These are phyloP conservation scores for Desmodesmus armatus DNA, from an alignment of 139 green algal genomes.

Conservation along the genomic window DNA sequence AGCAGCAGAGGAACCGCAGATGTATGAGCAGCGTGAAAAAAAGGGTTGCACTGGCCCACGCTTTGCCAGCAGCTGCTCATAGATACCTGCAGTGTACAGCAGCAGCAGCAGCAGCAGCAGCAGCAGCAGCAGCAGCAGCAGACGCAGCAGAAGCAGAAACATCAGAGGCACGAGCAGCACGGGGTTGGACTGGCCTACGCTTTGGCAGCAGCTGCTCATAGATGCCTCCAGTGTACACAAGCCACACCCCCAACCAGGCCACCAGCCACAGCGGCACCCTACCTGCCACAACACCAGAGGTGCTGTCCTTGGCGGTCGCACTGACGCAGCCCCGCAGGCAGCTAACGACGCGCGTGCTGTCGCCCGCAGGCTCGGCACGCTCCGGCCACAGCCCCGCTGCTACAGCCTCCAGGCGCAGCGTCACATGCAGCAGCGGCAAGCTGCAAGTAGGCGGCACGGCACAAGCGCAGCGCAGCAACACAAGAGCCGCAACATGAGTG, in stretches of 20 bases:
- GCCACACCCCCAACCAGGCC: not conserved
- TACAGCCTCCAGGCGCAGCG: slow-evolving; percentile 78
- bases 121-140: no score
- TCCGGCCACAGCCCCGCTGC: slow-evolving; percentile 80
- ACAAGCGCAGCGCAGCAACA: not conserved
- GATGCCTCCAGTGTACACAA: not conserved
- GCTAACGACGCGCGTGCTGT: slow-evolving; percentile 4
- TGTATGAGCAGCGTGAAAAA: no score
- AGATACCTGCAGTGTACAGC: slow-evolving; percentile 41
- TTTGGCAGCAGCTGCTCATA: no score
- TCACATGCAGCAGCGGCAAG: slow-evolving; percentile 74
- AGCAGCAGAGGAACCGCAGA: no score
- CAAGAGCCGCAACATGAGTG: not conserved
- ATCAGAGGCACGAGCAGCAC: no score
- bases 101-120: no score
- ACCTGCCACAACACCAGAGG: not conserved
- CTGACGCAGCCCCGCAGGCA: slow-evolving; percentile 17
- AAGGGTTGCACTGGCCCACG: not conserved
- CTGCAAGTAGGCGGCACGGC: slow-evolving; percentile 30
- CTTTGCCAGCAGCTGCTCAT: slow-evolving; percentile 58
- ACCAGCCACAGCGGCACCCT: no score
- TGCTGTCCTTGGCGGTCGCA: not conserved
- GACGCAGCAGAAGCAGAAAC: no score
- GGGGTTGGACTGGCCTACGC: no score
- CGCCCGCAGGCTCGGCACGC: not conserved